phyloP scores from a whole-genome alignment of 192 early-diverging fungal genomes.

The Entophlyctis luteolus region DNA sequence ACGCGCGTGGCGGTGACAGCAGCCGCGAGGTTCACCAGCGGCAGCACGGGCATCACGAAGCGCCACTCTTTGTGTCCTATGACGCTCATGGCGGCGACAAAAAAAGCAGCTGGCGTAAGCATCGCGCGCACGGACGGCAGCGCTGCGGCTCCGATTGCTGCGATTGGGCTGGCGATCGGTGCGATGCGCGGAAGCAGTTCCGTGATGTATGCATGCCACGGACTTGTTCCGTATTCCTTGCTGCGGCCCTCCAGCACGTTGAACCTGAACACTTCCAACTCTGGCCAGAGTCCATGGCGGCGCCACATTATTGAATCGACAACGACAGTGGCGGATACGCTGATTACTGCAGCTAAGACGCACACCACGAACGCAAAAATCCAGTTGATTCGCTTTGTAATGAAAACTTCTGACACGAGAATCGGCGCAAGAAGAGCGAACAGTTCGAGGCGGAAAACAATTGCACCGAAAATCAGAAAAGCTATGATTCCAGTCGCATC shows the following conservation, averaged over 20 bases:
- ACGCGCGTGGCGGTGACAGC: constrained; percentile 35
- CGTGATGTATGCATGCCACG: constrained; percentile 70
- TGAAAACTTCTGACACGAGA: constrained; percentile 35
- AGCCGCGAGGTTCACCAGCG: constrained; percentile 72
- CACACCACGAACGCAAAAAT: neutral
- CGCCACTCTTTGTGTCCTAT: constrained; percentile 94
- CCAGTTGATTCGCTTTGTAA: constrained; percentile 24
- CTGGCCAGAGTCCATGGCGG: constrained; percentile 63
- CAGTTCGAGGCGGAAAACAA: constrained; percentile 62
- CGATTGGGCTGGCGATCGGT: constrained; percentile 65
- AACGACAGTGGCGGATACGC: constrained; percentile 42
- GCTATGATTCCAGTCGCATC: neutral
- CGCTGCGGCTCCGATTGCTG: constrained; percentile 1
- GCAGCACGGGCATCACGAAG: constrained; percentile 83
- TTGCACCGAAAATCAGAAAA: constrained; percentile 31
- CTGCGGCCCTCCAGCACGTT: constrained; percentile 62
- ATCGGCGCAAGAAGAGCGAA: constrained; percentile 48
- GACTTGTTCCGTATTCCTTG: constrained; percentile 67
- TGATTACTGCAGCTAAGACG: constrained; percentile 5
- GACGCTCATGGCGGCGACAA: constrained; percentile 65
- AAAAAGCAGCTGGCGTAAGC: constrained; percentile 52
- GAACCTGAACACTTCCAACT: constrained; percentile 69
- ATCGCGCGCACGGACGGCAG: constrained; percentile 51
- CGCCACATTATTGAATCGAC: constrained; percentile 80
- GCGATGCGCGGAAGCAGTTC: constrained; percentile 72